Evolutionary conservation across 495 filamentous ascomycete genomes (phyloP), one percentile per base, ranked within the genome.

Genomic region (Penicillium coffeae): DNA sequence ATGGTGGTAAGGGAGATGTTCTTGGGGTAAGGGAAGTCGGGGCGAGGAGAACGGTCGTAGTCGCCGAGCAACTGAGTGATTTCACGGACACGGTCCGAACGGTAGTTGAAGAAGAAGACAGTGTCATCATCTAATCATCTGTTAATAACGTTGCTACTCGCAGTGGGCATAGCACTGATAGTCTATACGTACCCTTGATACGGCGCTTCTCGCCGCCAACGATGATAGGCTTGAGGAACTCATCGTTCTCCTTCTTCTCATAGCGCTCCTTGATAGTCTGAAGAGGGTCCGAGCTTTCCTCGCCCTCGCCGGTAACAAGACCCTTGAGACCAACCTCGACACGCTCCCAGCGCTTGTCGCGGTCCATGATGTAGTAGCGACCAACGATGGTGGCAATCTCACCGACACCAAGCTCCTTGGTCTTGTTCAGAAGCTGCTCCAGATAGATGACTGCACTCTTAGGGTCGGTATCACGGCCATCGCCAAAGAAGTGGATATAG

Each of bases 101-200:
- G 92, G 81, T 98, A 98, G 82, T 98, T 98, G 87, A 98, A 98
- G 83, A 96, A 96, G 80, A 98, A 96, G 59, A 95, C 82, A 39
- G 89, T 92, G 62, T 98, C 93, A 52, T 84, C 80, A 63, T 96
- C 89, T 90, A 42, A 33, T 9, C 10, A 34, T 14, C 9, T 7
- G 39, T 50, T 53, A 70, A 48, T 52, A 8, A 21, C 35, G 12
- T 34, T 8, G 19, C 13, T 6, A 12, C 7, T 33, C 42, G 27
- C 13, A 27, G 30, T 27, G 14, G 6, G 8, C 5, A 4, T 21
- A 13, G 6, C 10, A n/a, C 9, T 25, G 1, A n/a, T 9, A 20
- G n/a, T n/a, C n/a, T 21, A 38, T 20, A 44, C 75, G 16, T 69
- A 87, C 87, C 89, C 74, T 95, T 82, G 41, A 98, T 80, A 50